These are phyloP conservation scores for Rhizopus sp. DNA, from an alignment of 371 early-diverging fungal species.

Conservation along the genomic window DNA sequence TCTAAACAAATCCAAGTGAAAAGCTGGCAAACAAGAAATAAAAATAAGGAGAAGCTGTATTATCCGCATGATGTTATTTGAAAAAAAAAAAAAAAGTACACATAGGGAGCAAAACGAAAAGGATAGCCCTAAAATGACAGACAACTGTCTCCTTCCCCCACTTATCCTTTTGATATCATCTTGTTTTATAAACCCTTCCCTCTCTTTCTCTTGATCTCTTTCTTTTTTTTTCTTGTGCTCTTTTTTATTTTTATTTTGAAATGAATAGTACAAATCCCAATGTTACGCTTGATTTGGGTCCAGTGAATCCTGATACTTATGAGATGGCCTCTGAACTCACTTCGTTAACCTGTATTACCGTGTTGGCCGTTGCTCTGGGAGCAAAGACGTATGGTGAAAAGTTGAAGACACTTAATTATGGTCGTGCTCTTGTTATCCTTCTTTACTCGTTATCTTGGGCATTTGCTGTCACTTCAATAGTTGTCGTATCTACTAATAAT, in stretches of 20 bases:
- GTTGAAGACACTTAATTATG: constrained; percentile 39
- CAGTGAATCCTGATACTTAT: constrained; percentile 35
- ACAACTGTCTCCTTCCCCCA: too few species aligned
- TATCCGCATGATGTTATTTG: too few species aligned
- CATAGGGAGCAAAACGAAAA: too few species aligned
- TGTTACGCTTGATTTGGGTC: constrained; percentile 10
- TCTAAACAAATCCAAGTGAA: too few species aligned
- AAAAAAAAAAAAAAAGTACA: not conserved
- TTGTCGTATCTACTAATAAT: constrained; percentile 49
- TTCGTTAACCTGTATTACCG: constrained; percentile 42
- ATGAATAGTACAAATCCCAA: constrained; percentile 5
- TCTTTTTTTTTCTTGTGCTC: not conserved
- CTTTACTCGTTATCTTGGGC: constrained; percentile 44
- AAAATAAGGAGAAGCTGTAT: too few species aligned
- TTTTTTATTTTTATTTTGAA: not conserved
- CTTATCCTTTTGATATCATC: too few species aligned
- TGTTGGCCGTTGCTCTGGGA: constrained; percentile 38
- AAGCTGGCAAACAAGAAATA: too few species aligned
- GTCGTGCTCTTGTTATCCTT: constrained; percentile 38
- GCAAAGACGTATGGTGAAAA: constrained; percentile 44
- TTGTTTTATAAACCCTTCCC: too few species aligned
- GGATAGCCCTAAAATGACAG: too few species aligned
- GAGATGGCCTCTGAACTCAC: constrained; percentile 45
- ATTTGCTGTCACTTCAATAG: constrained; percentile 35
- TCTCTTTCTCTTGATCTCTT: not conserved